Evolutionary conservation across 108 stramenopile species (phyloP).

Genomic region (Fistulifera pelliculosa): DNA sequence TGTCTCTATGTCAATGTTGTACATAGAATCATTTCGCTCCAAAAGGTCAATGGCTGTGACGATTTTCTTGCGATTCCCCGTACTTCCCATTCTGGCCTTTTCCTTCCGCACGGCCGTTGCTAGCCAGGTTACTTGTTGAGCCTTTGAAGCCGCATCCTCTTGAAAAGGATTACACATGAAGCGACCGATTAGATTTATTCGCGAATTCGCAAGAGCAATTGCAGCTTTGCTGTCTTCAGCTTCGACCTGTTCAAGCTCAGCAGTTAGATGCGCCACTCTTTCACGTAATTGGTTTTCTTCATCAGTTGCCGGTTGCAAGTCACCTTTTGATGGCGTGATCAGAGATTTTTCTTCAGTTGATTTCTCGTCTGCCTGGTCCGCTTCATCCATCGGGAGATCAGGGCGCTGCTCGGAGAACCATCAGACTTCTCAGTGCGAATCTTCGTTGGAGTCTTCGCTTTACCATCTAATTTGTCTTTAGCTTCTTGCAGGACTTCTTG

Average conservation of each 20-base stretch:
- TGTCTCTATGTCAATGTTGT: slow-evolving; percentile 52
- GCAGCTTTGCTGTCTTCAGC: slow-evolving; percentile 33
- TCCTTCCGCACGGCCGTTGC: slow-evolving; percentile 62
- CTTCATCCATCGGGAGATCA: neutral
- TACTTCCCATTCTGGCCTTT: slow-evolving; percentile 75
- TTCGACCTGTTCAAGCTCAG: slow-evolving; percentile 25
- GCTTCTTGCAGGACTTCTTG: slow-evolving; percentile 30
- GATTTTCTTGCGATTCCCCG: slow-evolving; percentile 72
- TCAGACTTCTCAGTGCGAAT: neutral
- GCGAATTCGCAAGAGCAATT: slow-evolving; percentile 39
- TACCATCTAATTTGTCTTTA: slow-evolving; percentile 26
- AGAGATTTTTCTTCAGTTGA: neutral
- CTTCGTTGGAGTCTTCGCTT: slow-evolving; percentile 2
- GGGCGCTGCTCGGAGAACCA: neutral
- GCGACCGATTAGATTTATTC: slow-evolving; percentile 48
- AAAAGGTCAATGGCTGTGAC: slow-evolving; percentile 59
- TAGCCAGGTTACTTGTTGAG: slow-evolving; percentile 54
- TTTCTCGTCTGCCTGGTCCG: slow-evolving; percentile 11
- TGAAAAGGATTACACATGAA: slow-evolving; percentile 65
- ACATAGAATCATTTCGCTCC: slow-evolving; percentile 72
- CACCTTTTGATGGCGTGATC: slow-evolving; percentile 6
- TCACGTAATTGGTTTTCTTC: slow-evolving; percentile 38
- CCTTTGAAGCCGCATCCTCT: slow-evolving; percentile 19
- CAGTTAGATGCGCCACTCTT: slow-evolving; percentile 27
- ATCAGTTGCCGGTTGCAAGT: slow-evolving; percentile 31